A percentile compares a stretch with the other conserved stretches of the same genome.
Evolutionary conservation across 2,329 filamentous ascomycete species (phyloP).

Genomic region (Aspergillus novoparasiticus): DNA sequence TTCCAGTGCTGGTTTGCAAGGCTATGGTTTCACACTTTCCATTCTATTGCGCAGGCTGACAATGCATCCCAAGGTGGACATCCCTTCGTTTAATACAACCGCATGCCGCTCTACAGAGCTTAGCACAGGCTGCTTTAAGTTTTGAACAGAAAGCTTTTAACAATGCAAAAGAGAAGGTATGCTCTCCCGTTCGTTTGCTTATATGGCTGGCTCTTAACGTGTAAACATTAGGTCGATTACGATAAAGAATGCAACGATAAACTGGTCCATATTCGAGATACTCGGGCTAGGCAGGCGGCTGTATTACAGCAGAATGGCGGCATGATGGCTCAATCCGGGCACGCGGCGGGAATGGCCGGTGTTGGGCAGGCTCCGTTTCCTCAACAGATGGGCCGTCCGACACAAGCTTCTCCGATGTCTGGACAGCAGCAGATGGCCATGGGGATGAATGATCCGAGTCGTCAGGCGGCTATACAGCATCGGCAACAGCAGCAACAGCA

Average conservation of each 20-base stretch:
- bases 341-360: slow-evolving; percentile 33
- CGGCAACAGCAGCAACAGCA: slow-evolving; percentile 36
- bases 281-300: slow-evolving; percentile 46
- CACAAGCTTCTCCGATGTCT: slow-evolving; percentile 54
- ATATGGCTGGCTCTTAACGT: background rate
- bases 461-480: slow-evolving; percentile 38
- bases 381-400: slow-evolving; percentile 52
- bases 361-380: slow-evolving; percentile 49
- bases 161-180: slow-evolving; percentile 41
- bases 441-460: slow-evolving; percentile 36
- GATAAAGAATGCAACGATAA: slow-evolving; percentile 48
- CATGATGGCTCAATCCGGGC: slow-evolving; percentile 40
- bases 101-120: slow-evolving; percentile 39
- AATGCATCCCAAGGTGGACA: slow-evolving; percentile 38
- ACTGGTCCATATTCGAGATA: slow-evolving; percentile 47
- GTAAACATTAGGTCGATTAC: slow-evolving; percentile 41
- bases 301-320: slow-evolving; percentile 43
- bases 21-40: background rate
- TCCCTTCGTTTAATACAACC: slow-evolving; percentile 50
- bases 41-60: background rate
- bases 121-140: slow-evolving; percentile 44
- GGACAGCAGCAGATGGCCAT: slow-evolving; percentile 42
- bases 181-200: slow-evolving; percentile 1
- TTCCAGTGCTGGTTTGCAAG: background rate
- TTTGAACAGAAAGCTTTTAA: slow-evolving; percentile 51